Evolutionary conservation across 2,329 filamentous ascomycete genomes (phyloP), one percentile per base, ranked within the genome.

Genomic region (Cytospora chrysosperma): DNA sequence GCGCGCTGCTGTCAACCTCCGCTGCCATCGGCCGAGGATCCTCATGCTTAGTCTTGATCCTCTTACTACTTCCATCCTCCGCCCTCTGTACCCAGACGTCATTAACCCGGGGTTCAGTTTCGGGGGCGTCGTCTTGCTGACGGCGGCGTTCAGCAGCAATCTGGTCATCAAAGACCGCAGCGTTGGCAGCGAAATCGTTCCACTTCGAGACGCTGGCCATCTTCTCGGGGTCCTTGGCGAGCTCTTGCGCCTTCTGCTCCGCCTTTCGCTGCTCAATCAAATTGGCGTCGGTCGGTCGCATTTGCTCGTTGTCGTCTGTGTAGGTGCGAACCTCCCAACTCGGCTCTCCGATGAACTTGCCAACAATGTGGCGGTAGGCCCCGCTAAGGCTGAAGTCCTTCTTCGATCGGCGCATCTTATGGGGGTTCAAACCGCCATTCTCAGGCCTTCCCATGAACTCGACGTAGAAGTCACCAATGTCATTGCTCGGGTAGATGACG

Each of bases 321-420:
- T 97, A 98, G 6, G 81, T 77, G 71, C 84, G 88, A 13, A 97
- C 84, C 64, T 91, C 85, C 63, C 88, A 89, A 13, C 82, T 84
- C 9, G 91, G 85, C 9, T 81, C 76, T 2, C 85, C 83, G 56
- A 88, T 80, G 71, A 93, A 91, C 26, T 84, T 83, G 37, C 91
- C 88, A 69, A 98, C 84, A 30, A 97, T 73, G 75, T 94, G 95
- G 67, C 95, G 87, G 76, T 99, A 99, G 28, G 89, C 86, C 2
- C 95, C 96, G 56, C 90, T 91, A 1, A 99, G 81, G 74, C 91
- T 96, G 72, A 95, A 89, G 70, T 98, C 95, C 72, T 89, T 90
- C 78, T 93, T 92, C 58, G 85, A 84, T 21, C 94, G 86, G 15
- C 91, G 88, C 95, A 99, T 98, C 67, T 92, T 83, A 71, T 89